phyloP scores from a whole-genome alignment of 345 rosid species.

The Citrus sinensis region DVS_A1.0 CM039169.1:20445001-20445500 shows the following conservation, averaged over 20 bases:
- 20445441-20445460: slow-evolving; percentile 44
- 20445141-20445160: slow-evolving; percentile 61
- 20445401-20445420: slow-evolving; percentile 23
- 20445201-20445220: slow-evolving; percentile 55
- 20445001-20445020: slow-evolving; percentile 56
- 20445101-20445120: slow-evolving; percentile 88
- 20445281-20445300: slow-evolving; percentile 61
- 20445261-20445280: slow-evolving; percentile 74
- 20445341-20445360: slow-evolving; percentile 57
- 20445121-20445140: slow-evolving; percentile 76
- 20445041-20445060: slow-evolving; percentile 70
- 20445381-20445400: slow-evolving; percentile 22
- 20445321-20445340: slow-evolving; percentile 45
- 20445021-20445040: slow-evolving; percentile 56
- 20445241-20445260: slow-evolving; percentile 53
- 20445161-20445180: slow-evolving; percentile 53
- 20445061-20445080: slow-evolving; percentile 55
- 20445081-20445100: slow-evolving; percentile 76
- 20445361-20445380: slow-evolving; percentile 46
- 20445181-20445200: slow-evolving; percentile 53
- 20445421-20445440: slow-evolving; percentile 34
- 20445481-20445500: slow-evolving; percentile 50
- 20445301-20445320: slow-evolving; percentile 59
- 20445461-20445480: slow-evolving; percentile 35
- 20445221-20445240: slow-evolving; percentile 48